Evolutionary conservation across 1,284 basidiomycete genomes (phyloP).

Genomic region (Pyrrhoderma noxium): DNA sequence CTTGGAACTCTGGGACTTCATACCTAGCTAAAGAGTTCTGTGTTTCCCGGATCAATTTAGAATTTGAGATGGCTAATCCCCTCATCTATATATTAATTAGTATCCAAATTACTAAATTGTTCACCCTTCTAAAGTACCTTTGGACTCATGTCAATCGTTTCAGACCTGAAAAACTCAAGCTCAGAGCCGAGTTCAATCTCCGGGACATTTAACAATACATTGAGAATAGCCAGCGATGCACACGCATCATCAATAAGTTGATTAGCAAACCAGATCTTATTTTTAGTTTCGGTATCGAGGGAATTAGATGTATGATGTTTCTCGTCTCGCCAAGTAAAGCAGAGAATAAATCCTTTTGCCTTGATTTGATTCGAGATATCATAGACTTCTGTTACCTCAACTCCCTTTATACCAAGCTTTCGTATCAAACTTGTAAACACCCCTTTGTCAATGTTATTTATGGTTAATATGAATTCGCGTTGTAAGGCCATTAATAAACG

Average conservation of each 20-base stretch:
- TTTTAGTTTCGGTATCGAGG: slow-evolving; percentile 45
- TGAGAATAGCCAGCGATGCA: slow-evolving; percentile 52
- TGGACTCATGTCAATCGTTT: slow-evolving; percentile 48
- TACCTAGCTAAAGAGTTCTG: slow-evolving; percentile 56
- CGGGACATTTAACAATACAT: slow-evolving; percentile 50
- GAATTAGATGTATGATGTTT: slow-evolving; percentile 38
- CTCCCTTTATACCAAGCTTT: slow-evolving; percentile 40
- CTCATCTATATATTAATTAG: slow-evolving; percentile 40
- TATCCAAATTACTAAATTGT: background rate
- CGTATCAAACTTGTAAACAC: slow-evolving; percentile 52
- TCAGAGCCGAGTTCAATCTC: slow-evolving; percentile 40
- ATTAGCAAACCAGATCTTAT: slow-evolving; percentile 55
- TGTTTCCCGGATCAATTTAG: slow-evolving; percentile 39
- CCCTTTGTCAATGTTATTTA: slow-evolving; percentile 27
- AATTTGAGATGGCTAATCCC: slow-evolving; percentile 52
- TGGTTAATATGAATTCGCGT: background rate
- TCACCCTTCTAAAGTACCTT: slow-evolving; percentile 34
- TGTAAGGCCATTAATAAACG: slow-evolving; percentile 8
- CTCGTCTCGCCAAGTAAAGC: slow-evolving; percentile 48
- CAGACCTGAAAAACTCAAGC: slow-evolving; percentile 37
- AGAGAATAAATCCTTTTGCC: slow-evolving; percentile 51
- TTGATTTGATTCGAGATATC: slow-evolving; percentile 52
- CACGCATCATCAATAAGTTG: slow-evolving; percentile 61
- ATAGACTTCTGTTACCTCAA: slow-evolving; percentile 52
- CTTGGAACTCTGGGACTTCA: background rate